These are phyloP conservation scores for Sisymbrium irio DNA, from an alignment of 345 rosid genomes.

Conservation along the genomic window DNA sequence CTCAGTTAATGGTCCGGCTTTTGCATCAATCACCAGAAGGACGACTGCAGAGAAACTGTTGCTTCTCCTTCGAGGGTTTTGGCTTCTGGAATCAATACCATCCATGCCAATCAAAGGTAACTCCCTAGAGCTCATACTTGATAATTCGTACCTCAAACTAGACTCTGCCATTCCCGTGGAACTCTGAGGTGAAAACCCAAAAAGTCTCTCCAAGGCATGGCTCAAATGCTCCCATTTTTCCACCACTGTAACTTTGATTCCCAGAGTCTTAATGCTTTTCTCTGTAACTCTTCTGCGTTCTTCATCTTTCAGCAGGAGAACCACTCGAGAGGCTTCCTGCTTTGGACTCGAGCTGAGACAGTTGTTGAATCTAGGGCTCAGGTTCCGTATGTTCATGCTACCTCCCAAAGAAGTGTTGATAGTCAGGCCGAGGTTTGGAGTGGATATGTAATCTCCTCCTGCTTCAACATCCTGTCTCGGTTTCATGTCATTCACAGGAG, in stretches of 20 bases:
- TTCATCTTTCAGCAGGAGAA: conserved; percentile 52
- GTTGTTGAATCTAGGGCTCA: conserved; percentile 42
- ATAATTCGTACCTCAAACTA: conserved; percentile 38
- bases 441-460: conserved; percentile 23
- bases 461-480: conserved; percentile 29
- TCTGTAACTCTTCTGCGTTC: conserved; percentile 51
- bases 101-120: conserved; percentile 53
- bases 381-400: conserved; percentile 25
- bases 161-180: conserved; percentile 48
- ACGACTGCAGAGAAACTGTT: conserved; percentile 31
- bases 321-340: conserved; percentile 60
- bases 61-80: conserved; percentile 26
- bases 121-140: conserved; percentile 41
- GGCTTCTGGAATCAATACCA: conserved; percentile 42
- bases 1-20: conserved; percentile 49
- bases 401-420: conserved; percentile 24
- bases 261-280: conserved; percentile 50
- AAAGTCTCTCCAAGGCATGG: conserved; percentile 33
- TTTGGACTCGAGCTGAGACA: conserved; percentile 44
- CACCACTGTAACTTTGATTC: conserved; percentile 48
- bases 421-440: conserved; percentile 27
- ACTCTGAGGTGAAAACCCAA: conserved; percentile 38
- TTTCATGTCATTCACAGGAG: conserved; percentile 11
- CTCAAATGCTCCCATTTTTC: conserved; percentile 46
- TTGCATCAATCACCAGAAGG: conserved; percentile 64